These are phyloP conservation scores for Coniochaeta sp. DNA, from an alignment of 2,329 filamentous ascomycete species.

Conservation along the genomic window DNA sequence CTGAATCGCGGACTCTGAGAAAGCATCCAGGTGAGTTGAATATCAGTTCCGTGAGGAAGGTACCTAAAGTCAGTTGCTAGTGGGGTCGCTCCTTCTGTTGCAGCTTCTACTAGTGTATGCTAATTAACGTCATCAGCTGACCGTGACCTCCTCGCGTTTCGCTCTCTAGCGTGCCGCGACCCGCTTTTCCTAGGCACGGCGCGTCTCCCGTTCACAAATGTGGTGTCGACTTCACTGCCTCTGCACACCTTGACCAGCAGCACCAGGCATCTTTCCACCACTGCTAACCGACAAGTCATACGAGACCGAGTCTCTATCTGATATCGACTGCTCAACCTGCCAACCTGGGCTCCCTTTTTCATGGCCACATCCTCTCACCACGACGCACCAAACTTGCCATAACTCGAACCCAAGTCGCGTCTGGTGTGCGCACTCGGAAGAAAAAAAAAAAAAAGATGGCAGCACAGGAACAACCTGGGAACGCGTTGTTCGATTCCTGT, in stretches of 20 bases:
- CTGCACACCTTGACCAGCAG: neutral
- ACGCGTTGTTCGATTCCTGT: neutral
- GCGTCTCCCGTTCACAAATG: neutral
- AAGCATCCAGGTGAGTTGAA: neutral
- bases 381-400: neutral
- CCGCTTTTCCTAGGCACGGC: neutral
- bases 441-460: no score
- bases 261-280: neutral
- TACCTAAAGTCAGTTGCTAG: neutral
- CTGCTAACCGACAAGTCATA: neutral
- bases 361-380: neutral
- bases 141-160: neutral
- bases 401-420: neutral
- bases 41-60: neutral
- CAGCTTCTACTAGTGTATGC: no score
- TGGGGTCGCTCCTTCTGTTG: neutral
- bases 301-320: neutral
- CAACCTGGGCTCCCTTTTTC: neutral
- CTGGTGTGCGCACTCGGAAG: neutral
- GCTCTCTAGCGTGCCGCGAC: neutral
- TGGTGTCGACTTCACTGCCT: neutral
- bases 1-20: neutral
- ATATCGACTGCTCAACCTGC: neutral
- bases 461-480: neutral
- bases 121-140: neutral